These are phyloP conservation scores for Austroboletus novae-zelandiae DNA, from an alignment of 1,284 basidiomycete species.

Conservation along the genomic window DNA sequence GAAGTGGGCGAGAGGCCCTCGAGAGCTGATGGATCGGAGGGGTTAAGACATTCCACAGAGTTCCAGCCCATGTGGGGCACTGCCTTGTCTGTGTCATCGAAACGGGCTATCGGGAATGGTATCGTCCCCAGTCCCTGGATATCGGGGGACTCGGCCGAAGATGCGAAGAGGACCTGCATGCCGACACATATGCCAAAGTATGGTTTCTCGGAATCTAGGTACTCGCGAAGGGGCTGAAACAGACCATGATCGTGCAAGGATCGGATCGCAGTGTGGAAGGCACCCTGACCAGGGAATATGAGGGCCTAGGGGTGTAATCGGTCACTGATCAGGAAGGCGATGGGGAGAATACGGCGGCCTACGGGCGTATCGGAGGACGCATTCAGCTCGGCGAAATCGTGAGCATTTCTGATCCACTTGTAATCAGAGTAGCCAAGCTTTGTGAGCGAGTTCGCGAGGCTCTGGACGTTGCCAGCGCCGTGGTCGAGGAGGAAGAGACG, in stretches of 20 bases:
- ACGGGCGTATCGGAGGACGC: constrained; percentile 65
- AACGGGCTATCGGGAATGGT: constrained; percentile 67
- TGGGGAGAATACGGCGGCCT: constrained; percentile 37
- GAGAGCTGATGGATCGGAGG: constrained; percentile 31
- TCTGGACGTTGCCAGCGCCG: constrained; percentile 93
- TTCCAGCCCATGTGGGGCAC: constrained; percentile 99
- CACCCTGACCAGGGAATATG: constrained; percentile 97
- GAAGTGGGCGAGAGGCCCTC: constrained; percentile 36
- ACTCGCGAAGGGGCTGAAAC: constrained; percentile 77
- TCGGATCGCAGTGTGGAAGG: constrained; percentile 86
- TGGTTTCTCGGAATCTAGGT: constrained; percentile 87
- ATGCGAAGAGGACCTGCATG: constrained; percentile 91
- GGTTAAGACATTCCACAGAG: constrained; percentile 56
- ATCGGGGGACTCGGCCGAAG: constrained; percentile 72
- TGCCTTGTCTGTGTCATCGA: constrained; percentile 70
- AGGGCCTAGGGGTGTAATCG: constrained; percentile 63
- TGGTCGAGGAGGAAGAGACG: constrained; percentile 91
- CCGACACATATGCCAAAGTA: constrained; percentile 99
- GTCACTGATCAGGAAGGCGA: constrained; percentile 11
- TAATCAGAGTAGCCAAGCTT: constrained; percentile 83
- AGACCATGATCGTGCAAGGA: constrained; percentile 76
- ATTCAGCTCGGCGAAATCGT: constrained; percentile 62
- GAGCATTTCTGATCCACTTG: constrained; percentile 84
- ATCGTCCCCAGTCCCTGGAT: constrained; percentile 71
- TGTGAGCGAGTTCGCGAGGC: constrained; percentile 89